Conservation (phyloP, 1,284 basidiomycete species). For the Bjerkandera adusta region DNA sequence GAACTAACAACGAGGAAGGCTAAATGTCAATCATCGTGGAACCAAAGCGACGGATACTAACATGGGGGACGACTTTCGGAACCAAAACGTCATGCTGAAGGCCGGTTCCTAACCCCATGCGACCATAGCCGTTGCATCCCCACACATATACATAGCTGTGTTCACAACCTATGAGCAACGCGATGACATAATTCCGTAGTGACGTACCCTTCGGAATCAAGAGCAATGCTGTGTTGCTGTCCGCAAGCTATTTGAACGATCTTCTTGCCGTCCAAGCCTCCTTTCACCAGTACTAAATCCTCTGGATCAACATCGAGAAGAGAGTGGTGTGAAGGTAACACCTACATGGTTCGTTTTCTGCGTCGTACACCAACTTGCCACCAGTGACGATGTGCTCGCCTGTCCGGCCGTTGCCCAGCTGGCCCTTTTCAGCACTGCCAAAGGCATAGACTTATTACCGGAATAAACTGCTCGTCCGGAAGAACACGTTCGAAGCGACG, state of each 20-base stretch:
- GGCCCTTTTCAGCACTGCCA: slow-evolving; percentile 91
- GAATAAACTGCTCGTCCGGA: not conserved
- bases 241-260: slow-evolving; percentile 85
- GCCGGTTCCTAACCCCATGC: slow-evolving; percentile 73
- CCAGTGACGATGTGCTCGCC: slow-evolving; percentile 86
- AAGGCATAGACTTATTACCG: slow-evolving; percentile 70
- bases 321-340: slow-evolving; percentile 16
- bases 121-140: slow-evolving; percentile 84
- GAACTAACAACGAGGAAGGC: slow-evolving; percentile 55
- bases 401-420: slow-evolving; percentile 88
- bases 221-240: slow-evolving; percentile 81
- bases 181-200: slow-evolving; percentile 3
- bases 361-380: slow-evolving; percentile 80
- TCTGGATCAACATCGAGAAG: slow-evolving; percentile 8
- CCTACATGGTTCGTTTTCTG: slow-evolving; percentile 74
- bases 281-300: slow-evolving; percentile 60
- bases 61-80: slow-evolving; percentile 78
- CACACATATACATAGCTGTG: slow-evolving; percentile 77
- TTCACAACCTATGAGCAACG: slow-evolving; percentile 9
- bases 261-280: slow-evolving; percentile 70
- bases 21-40: too few species aligned
- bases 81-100: slow-evolving; percentile 73
- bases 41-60: slow-evolving; percentile 23
- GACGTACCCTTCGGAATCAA: slow-evolving; percentile 71
- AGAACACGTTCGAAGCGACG: slow-evolving; percentile 14